These are phyloP conservation scores for Neoascochyta sp. DNA, from an alignment of 2,329 filamentous ascomycete genomes.

Conservation along the genomic window DNA sequence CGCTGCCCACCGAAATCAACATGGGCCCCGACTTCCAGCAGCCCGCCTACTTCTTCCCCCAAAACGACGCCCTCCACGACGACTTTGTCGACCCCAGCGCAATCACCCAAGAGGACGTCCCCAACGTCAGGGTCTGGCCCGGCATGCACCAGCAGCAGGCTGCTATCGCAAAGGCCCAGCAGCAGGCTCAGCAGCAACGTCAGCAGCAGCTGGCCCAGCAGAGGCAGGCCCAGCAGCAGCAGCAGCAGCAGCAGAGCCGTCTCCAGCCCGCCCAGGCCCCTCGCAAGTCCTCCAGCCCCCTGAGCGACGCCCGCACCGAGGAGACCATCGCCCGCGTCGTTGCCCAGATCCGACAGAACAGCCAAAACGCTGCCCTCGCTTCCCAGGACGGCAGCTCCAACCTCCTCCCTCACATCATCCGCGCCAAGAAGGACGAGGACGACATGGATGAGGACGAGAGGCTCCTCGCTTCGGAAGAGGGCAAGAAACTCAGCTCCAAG, in stretches of 20 bases:
- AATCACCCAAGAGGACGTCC: constrained; percentile 61
- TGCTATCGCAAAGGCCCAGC: constrained; percentile 47
- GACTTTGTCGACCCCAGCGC: constrained; percentile 71
- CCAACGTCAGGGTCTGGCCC: constrained; percentile 74
- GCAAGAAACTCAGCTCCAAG: constrained; percentile 98
- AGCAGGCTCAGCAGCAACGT: constrained; percentile 37
- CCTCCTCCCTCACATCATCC: constrained; percentile 64
- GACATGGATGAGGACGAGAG: constrained; percentile 99
- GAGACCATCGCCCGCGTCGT: constrained; percentile 92
- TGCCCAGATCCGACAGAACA: constrained; percentile 82
- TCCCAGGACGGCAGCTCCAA: constrained; percentile 49
- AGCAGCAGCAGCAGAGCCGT: constrained; percentile 35
- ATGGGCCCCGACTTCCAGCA: constrained; percentile 59
- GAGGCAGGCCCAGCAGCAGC: constrained; percentile 35
- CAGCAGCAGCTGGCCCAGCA: constrained; percentile 54
- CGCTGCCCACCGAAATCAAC: constrained; percentile 56
- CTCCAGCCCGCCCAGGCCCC: constrained; percentile 21
- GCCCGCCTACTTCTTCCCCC: constrained; percentile 62
- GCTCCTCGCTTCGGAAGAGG: constrained; percentile 90
- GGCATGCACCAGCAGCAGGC: constrained; percentile 91
- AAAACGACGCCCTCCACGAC: constrained; percentile 40
- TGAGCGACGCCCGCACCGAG: constrained; percentile 55
- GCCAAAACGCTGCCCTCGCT: constrained; percentile 49
- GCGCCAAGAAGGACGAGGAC: constrained; percentile 87
- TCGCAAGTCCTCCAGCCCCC: constrained; percentile 38